Base-by-base conservation (phyloP, 495 filamentous ascomycete genomes). In the Tuber aestivum region DNA sequence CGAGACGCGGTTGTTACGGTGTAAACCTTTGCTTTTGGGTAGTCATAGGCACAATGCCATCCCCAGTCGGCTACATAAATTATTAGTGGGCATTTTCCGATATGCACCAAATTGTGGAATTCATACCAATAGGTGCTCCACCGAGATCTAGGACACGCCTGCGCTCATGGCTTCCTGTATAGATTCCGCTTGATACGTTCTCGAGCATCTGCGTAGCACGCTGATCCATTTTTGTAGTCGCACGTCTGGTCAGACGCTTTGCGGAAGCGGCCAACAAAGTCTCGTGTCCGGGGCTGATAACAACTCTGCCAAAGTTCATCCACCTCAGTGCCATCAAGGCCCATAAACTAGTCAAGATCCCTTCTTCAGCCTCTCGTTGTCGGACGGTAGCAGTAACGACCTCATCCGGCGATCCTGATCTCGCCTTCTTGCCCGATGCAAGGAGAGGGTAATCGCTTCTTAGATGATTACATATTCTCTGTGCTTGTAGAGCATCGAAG, bases 401-500 rank as follows among this genome's bases (percentile, higher is more conserved):
- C n/a, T 73, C 77, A 45, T 79, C 77, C 23, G 48, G 70, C 41
- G 70, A 23, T 35, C n/a, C 56, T 10, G 73, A 76, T 71, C 78
- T 81, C 65, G 45, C 72, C 69, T 70, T 74, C 32, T 73, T 76
- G 23, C 41, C 70, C n/a, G 71, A 48, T 1, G 76, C 75, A 56
- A 75, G 74, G 41, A 78, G 61, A 18, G 75, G 79, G 35, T 77
- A 83, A 68, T 83, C 81, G 12, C 74, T 77, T 69, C 81, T 70
- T n/a, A 83, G 77, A 69, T 82, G 81, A n/a, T 76, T 75, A 68
- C 82, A 83, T 56, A 94, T 87, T 18, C 95, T 91, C 77, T 91
- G 88, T 35, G 95, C 89, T 82, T 97, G 94, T 20, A 97, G 85
- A 27, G 95, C 94, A 82, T 98, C 95, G 72, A 94, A 95, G 70